phyloP scores from a whole-genome alignment of 139 green algal genomes.

The Deuterostichococcus epilithicus region DNA sequence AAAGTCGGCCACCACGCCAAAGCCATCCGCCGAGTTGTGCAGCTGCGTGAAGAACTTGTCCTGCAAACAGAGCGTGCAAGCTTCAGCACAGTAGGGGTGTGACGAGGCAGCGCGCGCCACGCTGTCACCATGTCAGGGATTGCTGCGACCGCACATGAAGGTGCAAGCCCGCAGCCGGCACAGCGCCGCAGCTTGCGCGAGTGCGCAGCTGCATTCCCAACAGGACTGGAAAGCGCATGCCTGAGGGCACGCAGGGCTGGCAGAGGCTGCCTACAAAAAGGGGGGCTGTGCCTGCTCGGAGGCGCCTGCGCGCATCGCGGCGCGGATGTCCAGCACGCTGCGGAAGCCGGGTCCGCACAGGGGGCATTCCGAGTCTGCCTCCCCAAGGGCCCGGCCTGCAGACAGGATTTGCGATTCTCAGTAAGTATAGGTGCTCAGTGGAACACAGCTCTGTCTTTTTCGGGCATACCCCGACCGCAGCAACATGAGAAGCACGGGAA shows the following conservation, averaged over 20 bases:
- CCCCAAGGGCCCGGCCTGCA: slow-evolving; percentile 69
- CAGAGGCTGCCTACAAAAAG: not conserved
- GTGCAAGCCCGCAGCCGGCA: too few species aligned
- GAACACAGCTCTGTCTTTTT: too few species aligned
- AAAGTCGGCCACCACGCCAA: slow-evolving; percentile 82
- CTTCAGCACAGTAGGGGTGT: not conserved
- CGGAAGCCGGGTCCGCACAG: slow-evolving; percentile 79
- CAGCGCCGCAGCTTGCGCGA: too few species aligned
- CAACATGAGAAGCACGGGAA: too few species aligned
- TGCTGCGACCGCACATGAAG: too few species aligned
- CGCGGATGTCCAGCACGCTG: slow-evolving; percentile 60
- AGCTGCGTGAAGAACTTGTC: slow-evolving; percentile 94
- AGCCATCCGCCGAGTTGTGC: slow-evolving; percentile 71
- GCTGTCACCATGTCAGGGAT: not conserved
- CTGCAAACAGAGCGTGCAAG: slow-evolving; percentile 31
- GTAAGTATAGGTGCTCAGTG: too few species aligned
- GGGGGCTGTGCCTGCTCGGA: slow-evolving; percentile 27
- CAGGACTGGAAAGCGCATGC: not conserved
- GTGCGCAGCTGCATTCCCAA: too few species aligned
- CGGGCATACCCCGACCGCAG: too few species aligned
- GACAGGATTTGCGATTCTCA: too few species aligned
- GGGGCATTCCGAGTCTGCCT: slow-evolving; percentile 82
- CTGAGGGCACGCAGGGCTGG: not conserved
- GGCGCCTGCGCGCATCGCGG: slow-evolving; percentile 48
- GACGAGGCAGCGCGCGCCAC: not conserved